A percentile compares a stretch with the other conserved stretches of the same genome.
These are phyloP conservation scores for Phellopilus nigrolimitatus DNA, from an alignment of 1,284 basidiomycete genomes.

Conservation along the genomic window DNA sequence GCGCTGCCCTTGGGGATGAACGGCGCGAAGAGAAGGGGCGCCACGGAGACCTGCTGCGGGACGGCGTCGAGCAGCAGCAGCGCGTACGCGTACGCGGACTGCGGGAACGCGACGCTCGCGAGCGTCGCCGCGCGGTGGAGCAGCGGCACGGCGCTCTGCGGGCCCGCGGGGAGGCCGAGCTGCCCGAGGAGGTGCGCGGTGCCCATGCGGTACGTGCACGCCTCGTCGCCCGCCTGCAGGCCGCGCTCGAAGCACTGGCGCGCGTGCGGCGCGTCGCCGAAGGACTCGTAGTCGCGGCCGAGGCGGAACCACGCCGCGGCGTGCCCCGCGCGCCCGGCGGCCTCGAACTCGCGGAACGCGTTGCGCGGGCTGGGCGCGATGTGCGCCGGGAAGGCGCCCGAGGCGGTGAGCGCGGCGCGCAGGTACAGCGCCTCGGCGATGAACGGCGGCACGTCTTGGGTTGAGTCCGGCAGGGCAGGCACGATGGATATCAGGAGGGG, in stretches of 20 bases:
- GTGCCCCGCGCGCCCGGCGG: slow-evolving; percentile 69
- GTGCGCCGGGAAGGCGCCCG: slow-evolving; percentile 60
- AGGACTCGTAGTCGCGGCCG: slow-evolving; percentile 87
- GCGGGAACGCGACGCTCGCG: slow-evolving; percentile 69
- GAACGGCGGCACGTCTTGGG: slow-evolving; percentile 37
- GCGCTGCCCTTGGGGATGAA: slow-evolving; percentile 44
- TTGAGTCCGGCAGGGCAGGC: slow-evolving; percentile 22
- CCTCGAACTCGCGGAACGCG: slow-evolving; percentile 88
- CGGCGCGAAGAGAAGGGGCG: slow-evolving; percentile 47
- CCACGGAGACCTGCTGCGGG: slow-evolving; percentile 50
- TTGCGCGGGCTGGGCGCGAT: slow-evolving; percentile 61
- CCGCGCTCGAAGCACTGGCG: slow-evolving; percentile 83
- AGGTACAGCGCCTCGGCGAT: slow-evolving; percentile 71
- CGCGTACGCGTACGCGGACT: slow-evolving; percentile 83
- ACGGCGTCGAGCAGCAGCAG: slow-evolving; percentile 82
- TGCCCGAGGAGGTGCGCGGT: slow-evolving; percentile 91
- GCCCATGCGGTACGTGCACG: slow-evolving; percentile 80
- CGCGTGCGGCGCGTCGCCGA: slow-evolving; percentile 68
- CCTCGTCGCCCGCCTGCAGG: slow-evolving; percentile 62
- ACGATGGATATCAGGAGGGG: slow-evolving; percentile 51
- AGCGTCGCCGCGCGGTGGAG: slow-evolving; percentile 75
- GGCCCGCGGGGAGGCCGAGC: slow-evolving; percentile 57
- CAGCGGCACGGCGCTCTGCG: slow-evolving; percentile 60
- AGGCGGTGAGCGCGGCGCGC: slow-evolving; percentile 65
- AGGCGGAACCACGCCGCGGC: slow-evolving; percentile 82